phyloP scores from a whole-genome alignment of 1,284 basidiomycete species.

The Sanghuangporus sanghuang region DNA sequence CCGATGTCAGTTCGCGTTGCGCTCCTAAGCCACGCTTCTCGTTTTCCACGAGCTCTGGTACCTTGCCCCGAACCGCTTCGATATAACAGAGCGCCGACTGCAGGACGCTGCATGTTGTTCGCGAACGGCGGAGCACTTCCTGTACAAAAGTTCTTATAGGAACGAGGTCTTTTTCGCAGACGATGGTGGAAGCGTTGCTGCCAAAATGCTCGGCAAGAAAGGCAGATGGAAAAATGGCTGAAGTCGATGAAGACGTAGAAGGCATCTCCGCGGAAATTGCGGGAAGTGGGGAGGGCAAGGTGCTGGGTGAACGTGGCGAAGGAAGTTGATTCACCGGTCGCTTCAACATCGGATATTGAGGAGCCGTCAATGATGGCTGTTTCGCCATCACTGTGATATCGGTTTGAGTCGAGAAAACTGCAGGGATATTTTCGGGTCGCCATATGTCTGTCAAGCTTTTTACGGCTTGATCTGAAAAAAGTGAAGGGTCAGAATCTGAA shows the following conservation, averaged over 20 bases:
- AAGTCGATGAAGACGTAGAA: conserved; percentile 19
- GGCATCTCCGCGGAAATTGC: conserved; percentile 25
- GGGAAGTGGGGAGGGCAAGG: conserved; percentile 30
- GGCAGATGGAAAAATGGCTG: conserved; percentile 18
- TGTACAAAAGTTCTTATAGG: conserved; percentile 71
- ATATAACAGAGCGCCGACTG: conserved; percentile 78
- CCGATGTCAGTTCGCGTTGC: conserved; percentile 36
- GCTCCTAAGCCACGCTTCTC: conserved; percentile 40
- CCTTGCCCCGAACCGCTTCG: conserved; percentile 62
- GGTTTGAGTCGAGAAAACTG: conserved; percentile 46
- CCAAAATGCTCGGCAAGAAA: conserved; percentile 20
- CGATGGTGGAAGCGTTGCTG: conserved; percentile 20
- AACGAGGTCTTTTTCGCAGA: conserved; percentile 32
- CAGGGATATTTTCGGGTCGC: conserved; percentile 66
- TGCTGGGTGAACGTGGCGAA: not conserved
- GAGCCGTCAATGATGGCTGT: conserved; percentile 20
- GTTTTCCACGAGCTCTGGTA: conserved; percentile 52
- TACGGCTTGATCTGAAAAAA: conserved; percentile 63
- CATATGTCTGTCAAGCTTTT: conserved; percentile 70
- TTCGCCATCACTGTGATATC: conserved; percentile 26
- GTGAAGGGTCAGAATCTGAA: conserved; percentile 18
- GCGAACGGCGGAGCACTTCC: conserved; percentile 70
- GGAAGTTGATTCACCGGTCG: conserved; percentile 9
- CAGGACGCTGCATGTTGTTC: conserved; percentile 68
- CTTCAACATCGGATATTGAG: conserved; percentile 12